phyloP scores from a whole-genome alignment of 2,329 filamentous ascomycete species.

The Microcera coccophila region DNA sequence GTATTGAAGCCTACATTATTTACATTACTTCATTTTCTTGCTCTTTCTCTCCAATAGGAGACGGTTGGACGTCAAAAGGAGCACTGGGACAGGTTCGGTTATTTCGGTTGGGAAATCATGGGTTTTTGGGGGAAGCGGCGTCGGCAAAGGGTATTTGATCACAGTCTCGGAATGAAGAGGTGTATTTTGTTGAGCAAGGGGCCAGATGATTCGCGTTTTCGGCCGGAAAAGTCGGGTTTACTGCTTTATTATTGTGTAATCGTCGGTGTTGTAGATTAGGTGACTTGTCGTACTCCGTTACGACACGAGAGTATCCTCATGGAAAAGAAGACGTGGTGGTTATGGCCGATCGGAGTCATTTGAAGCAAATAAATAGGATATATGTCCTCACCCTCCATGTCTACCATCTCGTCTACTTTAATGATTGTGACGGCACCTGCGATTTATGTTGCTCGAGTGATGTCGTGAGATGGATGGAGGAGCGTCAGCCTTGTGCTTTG shows the following conservation, averaged over 20 bases:
- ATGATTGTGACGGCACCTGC: too few species aligned
- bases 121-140: not conserved
- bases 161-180: too few species aligned
- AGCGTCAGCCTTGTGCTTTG: too few species aligned
- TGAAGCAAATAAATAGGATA: not conserved
- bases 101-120: not conserved
- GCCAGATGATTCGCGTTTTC: too few species aligned
- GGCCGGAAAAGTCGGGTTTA: not conserved
- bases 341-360: not conserved
- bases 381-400: not conserved
- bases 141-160: too few species aligned
- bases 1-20: slow-evolving; percentile 9
- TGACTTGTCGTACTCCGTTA: not conserved
- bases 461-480: too few species aligned
- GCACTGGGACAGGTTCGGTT: slow-evolving; percentile 6
- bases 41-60: slow-evolving; percentile 7
- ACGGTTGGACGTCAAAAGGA: slow-evolving; percentile 10
- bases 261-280: not conserved
- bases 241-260: not conserved
- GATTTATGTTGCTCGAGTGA: too few species aligned
- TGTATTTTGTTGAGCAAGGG: too few species aligned
- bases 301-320: not conserved
- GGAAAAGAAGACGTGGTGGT: not conserved
- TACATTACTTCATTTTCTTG: slow-evolving; percentile 7
- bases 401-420: too few species aligned